These are phyloP conservation scores for Kwoniella shivajii DNA, from an alignment of 1,284 basidiomycete genomes.

Conservation along the genomic window DNA sequence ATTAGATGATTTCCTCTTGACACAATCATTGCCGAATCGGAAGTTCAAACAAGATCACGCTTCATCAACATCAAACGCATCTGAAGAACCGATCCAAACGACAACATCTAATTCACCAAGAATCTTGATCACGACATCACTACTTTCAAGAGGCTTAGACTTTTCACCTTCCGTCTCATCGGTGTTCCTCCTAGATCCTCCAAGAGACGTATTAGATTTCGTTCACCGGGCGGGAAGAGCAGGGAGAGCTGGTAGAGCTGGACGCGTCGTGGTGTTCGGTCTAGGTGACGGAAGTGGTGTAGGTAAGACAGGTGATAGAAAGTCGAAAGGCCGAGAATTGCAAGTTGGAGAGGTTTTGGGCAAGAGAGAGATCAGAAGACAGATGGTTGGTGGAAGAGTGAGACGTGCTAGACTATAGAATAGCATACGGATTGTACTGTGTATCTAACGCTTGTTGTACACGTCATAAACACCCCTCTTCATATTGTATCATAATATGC, in stretches of 20 bases:
- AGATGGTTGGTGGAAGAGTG: constrained; percentile 9
- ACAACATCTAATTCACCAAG: constrained; percentile 29
- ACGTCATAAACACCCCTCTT: too few relatives aligned
- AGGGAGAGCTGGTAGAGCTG: constrained; percentile 68
- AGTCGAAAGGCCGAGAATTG: background rate
- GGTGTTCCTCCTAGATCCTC: constrained; percentile 81
- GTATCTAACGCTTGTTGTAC: too few relatives aligned
- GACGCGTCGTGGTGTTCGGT: constrained; percentile 58
- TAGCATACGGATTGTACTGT: too few relatives aligned
- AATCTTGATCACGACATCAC: constrained; percentile 82
- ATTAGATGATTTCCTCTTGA: constrained; percentile 62
- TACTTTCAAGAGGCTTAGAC: constrained; percentile 87
- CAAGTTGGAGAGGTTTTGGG: constrained; percentile 9
- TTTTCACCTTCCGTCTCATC: constrained; percentile 74
- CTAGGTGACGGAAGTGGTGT: constrained; percentile 11
- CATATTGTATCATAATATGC: too few relatives aligned
- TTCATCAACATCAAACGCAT: background rate
- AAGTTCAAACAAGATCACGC: background rate
- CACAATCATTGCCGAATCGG: background rate
- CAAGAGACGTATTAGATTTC: constrained; percentile 84
- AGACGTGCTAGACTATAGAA: constrained; percentile 1
- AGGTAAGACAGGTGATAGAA: background rate
- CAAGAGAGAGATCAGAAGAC: constrained; percentile 6
- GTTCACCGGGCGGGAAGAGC: constrained; percentile 77
- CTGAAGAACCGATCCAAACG: background rate